Evolutionary conservation across 2,329 filamentous ascomycete species (phyloP), one percentile per base, ranked within the genome.

Genomic region (Achaetomium macrosporum): DNA sequence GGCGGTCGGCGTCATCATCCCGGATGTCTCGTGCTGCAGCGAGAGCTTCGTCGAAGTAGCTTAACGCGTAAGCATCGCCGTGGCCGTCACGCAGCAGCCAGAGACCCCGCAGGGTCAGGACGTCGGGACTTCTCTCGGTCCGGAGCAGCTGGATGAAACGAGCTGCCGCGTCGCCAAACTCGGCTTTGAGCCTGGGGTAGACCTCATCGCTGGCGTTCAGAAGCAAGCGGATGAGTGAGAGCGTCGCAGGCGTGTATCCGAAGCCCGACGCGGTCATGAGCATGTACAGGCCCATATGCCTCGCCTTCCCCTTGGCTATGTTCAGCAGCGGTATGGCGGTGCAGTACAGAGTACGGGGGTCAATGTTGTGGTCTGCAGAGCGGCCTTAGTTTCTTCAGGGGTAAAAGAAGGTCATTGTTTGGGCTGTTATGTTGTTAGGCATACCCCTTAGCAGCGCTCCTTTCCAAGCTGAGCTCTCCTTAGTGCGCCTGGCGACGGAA

Each of bases 41-140:
- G 50, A 63, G 46, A 17, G 68, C 68, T n/a, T 53, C 52, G 17
- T 59, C 54, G 47, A 69, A 67, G 59, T 59, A 65, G 12, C 59
- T 55, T 37, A 70, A 58, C 1, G 70, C 69, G 3, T 57, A 55
- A 15, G 43, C 51, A 36, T 63, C 52, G 13, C 33, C 1, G 1
- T 63, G 56, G 19, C 57, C 56, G 30, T 54, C 33, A 1, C 19
- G 17, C 5, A 60, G 58, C 33, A 65, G 58, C 5, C 66, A 43
- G 12, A 68, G 42, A 15, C 67, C 72, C 8, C 66, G 59, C n/a
- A 72, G 56, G 0, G 71, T 72, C 11, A 70, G 66, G 1, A 65
- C 66, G 52, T 74, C 64, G 13, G 71, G 65, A 41, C 64, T 58
- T 7, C 48, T 50, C 15, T 49, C 52, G 37, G 40, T 48, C 12